phyloP scores from a whole-genome alignment of 345 rosid genomes.

The Hibiscus mutabilis region DNA sequence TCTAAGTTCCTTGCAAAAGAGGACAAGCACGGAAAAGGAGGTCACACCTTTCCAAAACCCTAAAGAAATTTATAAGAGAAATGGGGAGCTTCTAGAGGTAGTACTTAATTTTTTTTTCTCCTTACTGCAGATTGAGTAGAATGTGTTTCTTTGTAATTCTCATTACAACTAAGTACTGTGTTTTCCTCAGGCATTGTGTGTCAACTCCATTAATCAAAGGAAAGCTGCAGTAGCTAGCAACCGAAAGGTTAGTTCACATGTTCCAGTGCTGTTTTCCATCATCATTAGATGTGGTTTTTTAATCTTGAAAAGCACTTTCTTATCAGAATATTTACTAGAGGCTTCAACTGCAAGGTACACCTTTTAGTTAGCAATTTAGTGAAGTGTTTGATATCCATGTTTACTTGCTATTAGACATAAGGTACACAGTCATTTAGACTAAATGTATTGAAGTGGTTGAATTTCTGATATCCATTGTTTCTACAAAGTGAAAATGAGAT shows the following conservation, averaged over 20 bases:
- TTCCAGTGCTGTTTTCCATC: not conserved
- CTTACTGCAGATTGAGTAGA: conserved; percentile 3
- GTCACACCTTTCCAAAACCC: conserved; percentile 45
- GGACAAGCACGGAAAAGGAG: conserved; percentile 30
- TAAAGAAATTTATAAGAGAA: conserved; percentile 65
- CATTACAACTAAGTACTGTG: conserved; percentile 10
- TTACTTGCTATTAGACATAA: not conserved
- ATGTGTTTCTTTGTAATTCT: conserved; percentile 1
- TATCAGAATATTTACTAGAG: not conserved
- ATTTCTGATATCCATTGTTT: not conserved
- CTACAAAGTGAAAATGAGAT: not conserved
- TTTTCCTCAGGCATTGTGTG: conserved; percentile 68
- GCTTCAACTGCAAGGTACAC: not conserved
- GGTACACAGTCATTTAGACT: not conserved
- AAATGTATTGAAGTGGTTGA: not conserved
- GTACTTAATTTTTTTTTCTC: conserved; percentile 13
- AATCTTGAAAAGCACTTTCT: not conserved
- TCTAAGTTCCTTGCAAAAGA: conserved; percentile 50
- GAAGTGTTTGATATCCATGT: not conserved
- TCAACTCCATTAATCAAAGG: conserved; percentile 54
- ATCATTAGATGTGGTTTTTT: not conserved
- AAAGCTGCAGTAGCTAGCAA: conserved; percentile 83
- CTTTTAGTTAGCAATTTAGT: not conserved
- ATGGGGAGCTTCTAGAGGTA: conserved; percentile 92
- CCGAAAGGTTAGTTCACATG: conserved; percentile 59